Evolutionary conservation across 495 filamentous ascomycete species (phyloP).

Genomic region (Saxophila tyrrhenica): DNA sequence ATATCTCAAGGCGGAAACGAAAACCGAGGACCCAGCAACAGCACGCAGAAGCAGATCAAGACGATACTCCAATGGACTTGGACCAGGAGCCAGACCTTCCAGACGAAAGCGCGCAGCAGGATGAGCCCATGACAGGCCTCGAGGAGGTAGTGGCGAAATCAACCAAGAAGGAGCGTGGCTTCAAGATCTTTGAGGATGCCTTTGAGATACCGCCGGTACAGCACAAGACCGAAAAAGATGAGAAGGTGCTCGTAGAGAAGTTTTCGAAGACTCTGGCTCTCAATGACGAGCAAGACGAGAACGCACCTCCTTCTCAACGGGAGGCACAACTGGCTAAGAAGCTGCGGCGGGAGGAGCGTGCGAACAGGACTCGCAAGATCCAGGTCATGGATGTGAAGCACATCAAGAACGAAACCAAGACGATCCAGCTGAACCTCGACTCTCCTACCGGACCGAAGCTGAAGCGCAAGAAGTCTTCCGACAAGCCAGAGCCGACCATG

Average conservation of each 20-base stretch:
- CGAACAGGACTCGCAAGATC: slow-evolving; percentile 46
- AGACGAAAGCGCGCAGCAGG: background rate
- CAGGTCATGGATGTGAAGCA: slow-evolving; percentile 62
- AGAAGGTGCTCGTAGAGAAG: slow-evolving; percentile 10
- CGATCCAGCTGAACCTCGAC: slow-evolving; percentile 85
- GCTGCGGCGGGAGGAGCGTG: slow-evolving; percentile 29
- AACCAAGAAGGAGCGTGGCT: slow-evolving; percentile 8
- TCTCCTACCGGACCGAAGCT: slow-evolving; percentile 72
- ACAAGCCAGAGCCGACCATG: slow-evolving; percentile 71
- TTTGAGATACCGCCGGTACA: background rate
- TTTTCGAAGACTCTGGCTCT: slow-evolving; percentile 15
- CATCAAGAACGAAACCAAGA: slow-evolving; percentile 18
- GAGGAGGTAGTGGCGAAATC: background rate
- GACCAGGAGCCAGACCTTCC: background rate
- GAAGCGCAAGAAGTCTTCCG: slow-evolving; percentile 54
- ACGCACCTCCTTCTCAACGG: slow-evolving; percentile 22
- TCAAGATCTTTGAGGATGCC: slow-evolving; percentile 18
- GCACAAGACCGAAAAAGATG: background rate
- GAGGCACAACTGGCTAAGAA: slow-evolving; percentile 25
- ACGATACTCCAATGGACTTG: background rate
- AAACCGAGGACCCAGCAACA: slow-evolving; percentile 7
- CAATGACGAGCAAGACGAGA: slow-evolving; percentile 30
- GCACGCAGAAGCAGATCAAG: background rate
- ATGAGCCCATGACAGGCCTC: background rate
- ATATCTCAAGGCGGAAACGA: slow-evolving; percentile 53